These are phyloP conservation scores for Rhizopogon vesiculosus DNA, from an alignment of 768 basidiomycete species.

Conservation along the genomic window DNA sequence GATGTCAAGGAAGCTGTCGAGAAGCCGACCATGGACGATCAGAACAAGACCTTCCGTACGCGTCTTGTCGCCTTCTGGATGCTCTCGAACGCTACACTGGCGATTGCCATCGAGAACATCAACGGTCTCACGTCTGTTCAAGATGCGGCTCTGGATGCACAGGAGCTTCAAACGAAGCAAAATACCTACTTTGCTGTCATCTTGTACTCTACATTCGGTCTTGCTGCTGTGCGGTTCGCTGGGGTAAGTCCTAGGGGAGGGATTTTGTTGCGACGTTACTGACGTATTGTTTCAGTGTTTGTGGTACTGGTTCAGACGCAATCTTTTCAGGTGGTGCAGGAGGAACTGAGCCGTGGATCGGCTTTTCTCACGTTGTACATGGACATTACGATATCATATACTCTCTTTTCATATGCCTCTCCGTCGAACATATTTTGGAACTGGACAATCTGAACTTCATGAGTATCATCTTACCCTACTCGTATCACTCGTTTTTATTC, in stretches of 20 bases:
- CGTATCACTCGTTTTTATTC: conserved; percentile 9
- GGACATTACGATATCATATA: conserved; percentile 23
- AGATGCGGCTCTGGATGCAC: conserved; percentile 36
- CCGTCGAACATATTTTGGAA: conserved; percentile 10
- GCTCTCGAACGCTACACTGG: conserved; percentile 63
- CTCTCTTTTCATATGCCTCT: conserved; percentile 19
- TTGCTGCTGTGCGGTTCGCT: conserved; percentile 66
- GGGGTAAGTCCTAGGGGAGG: conserved; percentile 50
- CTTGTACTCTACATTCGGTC: conserved; percentile 72
- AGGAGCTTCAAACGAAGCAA: conserved; percentile 39
- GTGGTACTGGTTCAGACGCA: conserved; percentile 79
- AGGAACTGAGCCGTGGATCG: conserved; percentile 43
- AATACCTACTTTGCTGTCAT: conserved; percentile 73
- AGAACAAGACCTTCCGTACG: conserved; percentile 91
- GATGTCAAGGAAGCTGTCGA: conserved; percentile 61
- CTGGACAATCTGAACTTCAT: conserved; percentile 17
- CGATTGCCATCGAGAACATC: conserved; percentile 72
- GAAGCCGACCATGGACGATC: conserved; percentile 83
- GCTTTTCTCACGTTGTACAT: conserved; percentile 1
- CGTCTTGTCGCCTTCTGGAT: conserved; percentile 84
- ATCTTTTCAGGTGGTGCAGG: conserved; percentile 79
- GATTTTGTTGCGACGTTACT: neutral
- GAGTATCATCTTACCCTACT: conserved; percentile 17
- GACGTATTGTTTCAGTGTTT: conserved; percentile 51
- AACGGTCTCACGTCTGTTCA: conserved; percentile 50